Percentiles rank a stretch among this genome's conserved stretches.
These are phyloP conservation scores for Fusarium bulbicola DNA, from an alignment of 2,329 filamentous ascomycete species.

Conservation along the genomic window DNA sequence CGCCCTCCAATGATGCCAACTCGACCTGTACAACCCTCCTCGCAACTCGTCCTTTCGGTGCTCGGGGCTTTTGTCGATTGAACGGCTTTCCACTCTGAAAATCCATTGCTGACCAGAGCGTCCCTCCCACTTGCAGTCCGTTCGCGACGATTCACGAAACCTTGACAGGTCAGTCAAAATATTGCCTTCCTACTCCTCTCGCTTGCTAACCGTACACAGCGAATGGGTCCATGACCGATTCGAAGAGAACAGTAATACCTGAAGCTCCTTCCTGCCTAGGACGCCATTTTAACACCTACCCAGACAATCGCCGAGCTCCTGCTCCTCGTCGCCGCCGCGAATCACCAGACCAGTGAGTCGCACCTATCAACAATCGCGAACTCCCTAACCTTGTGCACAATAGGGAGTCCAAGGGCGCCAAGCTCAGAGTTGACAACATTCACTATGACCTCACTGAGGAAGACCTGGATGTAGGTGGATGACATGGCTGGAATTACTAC, in stretches of 20 bases:
- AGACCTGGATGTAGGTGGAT: slow-evolving; percentile 74
- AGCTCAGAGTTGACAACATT: slow-evolving; percentile 86
- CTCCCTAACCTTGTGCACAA: slow-evolving; percentile 20
- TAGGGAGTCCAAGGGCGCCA: slow-evolving; percentile 68
- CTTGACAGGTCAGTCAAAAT: slow-evolving; percentile 71
- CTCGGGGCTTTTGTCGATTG: slow-evolving; percentile 45
- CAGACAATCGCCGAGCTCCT: slow-evolving; percentile 53
- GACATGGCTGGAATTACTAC: neutral
- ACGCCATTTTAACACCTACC: slow-evolving; percentile 35
- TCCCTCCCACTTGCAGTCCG: slow-evolving; percentile 61
- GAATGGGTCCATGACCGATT: slow-evolving; percentile 96
- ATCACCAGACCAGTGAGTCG: slow-evolving; percentile 52
- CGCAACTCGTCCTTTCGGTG: slow-evolving; percentile 45
- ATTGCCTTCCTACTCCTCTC: neutral
- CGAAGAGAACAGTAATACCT: slow-evolving; percentile 72
- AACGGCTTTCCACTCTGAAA: slow-evolving; percentile 48
- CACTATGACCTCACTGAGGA: slow-evolving; percentile 91
- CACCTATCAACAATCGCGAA: neutral
- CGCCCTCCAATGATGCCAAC: slow-evolving; percentile 39
- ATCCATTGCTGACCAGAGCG: slow-evolving; percentile 50
- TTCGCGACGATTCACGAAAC: slow-evolving; percentile 70
- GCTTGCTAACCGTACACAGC: slow-evolving; percentile 53
- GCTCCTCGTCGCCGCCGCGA: slow-evolving; percentile 55
- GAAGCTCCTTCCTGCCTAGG: slow-evolving; percentile 1
- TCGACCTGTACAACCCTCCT: slow-evolving; percentile 44